Base-by-base conservation (phyloP, 202 grass and related monocot species). In the Bolboschoenoplectus hybrid region DNA sequence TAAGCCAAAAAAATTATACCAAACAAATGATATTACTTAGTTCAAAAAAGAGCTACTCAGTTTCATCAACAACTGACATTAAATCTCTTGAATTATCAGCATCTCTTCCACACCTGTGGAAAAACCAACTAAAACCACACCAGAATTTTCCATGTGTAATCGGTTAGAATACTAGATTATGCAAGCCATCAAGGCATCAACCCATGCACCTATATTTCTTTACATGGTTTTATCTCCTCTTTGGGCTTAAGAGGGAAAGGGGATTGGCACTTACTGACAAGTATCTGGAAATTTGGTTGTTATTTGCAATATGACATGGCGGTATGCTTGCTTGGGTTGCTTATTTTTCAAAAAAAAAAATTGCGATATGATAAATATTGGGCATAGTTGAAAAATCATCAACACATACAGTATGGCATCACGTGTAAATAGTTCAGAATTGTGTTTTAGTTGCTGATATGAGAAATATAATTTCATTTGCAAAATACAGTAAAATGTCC, bases 121-220 rank as follows among this genome's bases (percentile, higher is more conserved):
- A 36, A 53, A 76, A 52, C 17, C 1, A 19, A 76, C 20, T 14
- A 46, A 76, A 52, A 13, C 13, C 20, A 17, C 12, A 36, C 20
- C 32, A 7, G 51, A 40, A 6, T 78, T 78, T 73, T 56, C 38
- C 35, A 40, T 78, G 51, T 36, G 26, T 76, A 53, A 47, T 55
- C 7, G 36, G 35, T 53, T 76, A 53, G 20, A 75, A 56, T 56
- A 57, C 51, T 51, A 58, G 35, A 17, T 58, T 78, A 78, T 77
- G 10, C 32, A 55, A 75, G 9, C 51, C 69, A 49, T 47, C 32
- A 55, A 75, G 9, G 34, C 69, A 49, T 47, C 51, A 78, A 55
- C 32, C 4, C 1, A 11, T 38, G 4, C 73, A 52, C 72, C 51
- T 39, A 39, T 11, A 78, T 78, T 78, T 78, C 34, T 55, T 38